These are phyloP conservation scores for Spathaspora sp. DNA, from an alignment of 1,139 yeast genomes.

Conservation along the genomic window DNA sequence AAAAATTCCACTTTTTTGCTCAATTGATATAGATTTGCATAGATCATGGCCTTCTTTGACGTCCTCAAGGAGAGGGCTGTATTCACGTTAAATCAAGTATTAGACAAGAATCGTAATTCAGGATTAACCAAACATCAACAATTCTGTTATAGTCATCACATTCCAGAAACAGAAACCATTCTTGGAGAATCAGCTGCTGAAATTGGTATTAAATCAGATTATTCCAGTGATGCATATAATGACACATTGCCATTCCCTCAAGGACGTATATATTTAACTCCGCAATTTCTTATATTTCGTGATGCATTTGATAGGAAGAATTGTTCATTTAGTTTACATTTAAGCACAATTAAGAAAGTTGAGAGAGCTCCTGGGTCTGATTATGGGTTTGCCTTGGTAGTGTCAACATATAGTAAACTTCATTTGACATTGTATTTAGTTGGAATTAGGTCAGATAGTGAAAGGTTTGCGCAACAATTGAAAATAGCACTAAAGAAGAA, in stretches of 20 bases:
- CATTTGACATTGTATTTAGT: slow-evolving; percentile 68
- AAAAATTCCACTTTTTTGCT: too few species aligned
- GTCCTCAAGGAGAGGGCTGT: slow-evolving; percentile 49
- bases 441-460: slow-evolving; percentile 78
- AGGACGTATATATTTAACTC: slow-evolving; percentile 70
- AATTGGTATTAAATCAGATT: slow-evolving; percentile 50
- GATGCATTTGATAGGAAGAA: slow-evolving; percentile 68
- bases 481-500: slow-evolving; percentile 65
- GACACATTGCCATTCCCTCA: slow-evolving; percentile 29
- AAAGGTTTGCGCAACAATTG: slow-evolving; percentile 69
- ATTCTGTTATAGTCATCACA: slow-evolving; percentile 61
- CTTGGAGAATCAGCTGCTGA: slow-evolving; percentile 72
- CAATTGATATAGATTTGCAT: neutral
- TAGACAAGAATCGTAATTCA: slow-evolving; percentile 32
- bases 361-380: slow-evolving; percentile 79
- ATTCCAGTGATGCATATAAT: slow-evolving; percentile 24
- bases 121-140: slow-evolving; percentile 62
- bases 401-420: slow-evolving; percentile 68
- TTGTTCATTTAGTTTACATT: slow-evolving; percentile 69
- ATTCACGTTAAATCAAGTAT: slow-evolving; percentile 39
- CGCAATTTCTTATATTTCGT: slow-evolving; percentile 71
- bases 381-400: slow-evolving; percentile 75
- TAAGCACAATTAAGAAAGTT: slow-evolving; percentile 79
- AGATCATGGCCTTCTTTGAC: slow-evolving; percentile 51
- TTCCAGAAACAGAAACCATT: slow-evolving; percentile 71